Evolutionary conservation across 805 yeast genomes (phyloP).

Genomic region (Lachancea sp.): DNA sequence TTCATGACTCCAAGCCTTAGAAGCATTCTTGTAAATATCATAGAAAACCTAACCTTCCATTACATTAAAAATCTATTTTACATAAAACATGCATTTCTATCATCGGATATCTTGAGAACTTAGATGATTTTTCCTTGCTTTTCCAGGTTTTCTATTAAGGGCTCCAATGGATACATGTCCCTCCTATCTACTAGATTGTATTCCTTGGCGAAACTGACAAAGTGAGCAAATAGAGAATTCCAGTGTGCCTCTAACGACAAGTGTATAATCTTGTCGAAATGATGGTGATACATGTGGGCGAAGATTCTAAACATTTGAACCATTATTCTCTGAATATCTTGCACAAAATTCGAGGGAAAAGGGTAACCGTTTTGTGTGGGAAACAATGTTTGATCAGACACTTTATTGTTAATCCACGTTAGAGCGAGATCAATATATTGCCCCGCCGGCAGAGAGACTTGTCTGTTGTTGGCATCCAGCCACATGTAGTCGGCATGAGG

Average conservation of each 20-base stretch:
- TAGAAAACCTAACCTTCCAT: constrained; percentile 1
- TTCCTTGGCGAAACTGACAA: constrained; percentile 77
- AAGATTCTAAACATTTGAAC: constrained; percentile 92
- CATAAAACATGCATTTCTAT: constrained; percentile 1
- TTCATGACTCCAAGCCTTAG: background rate
- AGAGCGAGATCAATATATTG: constrained; percentile 89
- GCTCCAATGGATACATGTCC: constrained; percentile 73
- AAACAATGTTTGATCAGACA: constrained; percentile 82
- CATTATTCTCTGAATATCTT: constrained; percentile 79
- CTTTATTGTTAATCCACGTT: constrained; percentile 81
- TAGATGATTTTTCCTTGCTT: constrained; percentile 72
- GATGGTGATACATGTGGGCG: constrained; percentile 92
- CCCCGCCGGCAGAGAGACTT: constrained; percentile 81
- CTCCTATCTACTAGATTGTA: constrained; percentile 71
- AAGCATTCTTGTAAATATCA: constrained; percentile 2
- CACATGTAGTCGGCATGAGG: constrained; percentile 86
- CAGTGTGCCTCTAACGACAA: constrained; percentile 92
- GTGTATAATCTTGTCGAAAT: constrained; percentile 90
- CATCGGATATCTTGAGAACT: background rate
- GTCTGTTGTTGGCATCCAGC: constrained; percentile 76
- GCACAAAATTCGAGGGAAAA: constrained; percentile 77
- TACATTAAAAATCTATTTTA: constrained; percentile 1
- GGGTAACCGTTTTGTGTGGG: constrained; percentile 88
- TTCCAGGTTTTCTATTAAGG: constrained; percentile 74
- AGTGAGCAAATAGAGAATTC: constrained; percentile 96